Conservation (phyloP, 2,329 filamentous ascomycete genomes). For the Aurifilum marmelostoma region DNA sequence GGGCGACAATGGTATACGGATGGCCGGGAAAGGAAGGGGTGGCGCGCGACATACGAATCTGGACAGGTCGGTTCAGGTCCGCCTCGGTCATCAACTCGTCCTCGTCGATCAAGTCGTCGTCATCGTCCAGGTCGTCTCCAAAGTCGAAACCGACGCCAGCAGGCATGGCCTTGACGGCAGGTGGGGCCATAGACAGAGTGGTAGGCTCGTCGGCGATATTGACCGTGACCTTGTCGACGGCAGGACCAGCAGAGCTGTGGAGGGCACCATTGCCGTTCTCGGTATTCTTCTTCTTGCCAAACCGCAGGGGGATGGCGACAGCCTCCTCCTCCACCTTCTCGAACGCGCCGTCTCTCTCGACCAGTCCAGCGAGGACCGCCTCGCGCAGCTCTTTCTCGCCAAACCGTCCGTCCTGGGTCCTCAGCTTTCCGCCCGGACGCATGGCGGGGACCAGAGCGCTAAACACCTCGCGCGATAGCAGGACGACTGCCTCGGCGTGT, state of each 20-base stretch:
- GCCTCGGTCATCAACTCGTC: conserved; percentile 83
- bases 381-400: conserved; percentile 65
- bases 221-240: conserved; percentile 37
- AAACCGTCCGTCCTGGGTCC: conserved; percentile 69
- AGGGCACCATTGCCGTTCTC: conserved; percentile 13
- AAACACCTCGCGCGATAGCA: conserved; percentile 70
- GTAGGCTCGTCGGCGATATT: conserved; percentile 44
- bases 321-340: conserved; percentile 70
- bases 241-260: conserved; percentile 39
- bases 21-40: conserved; percentile 8
- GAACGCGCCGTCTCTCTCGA: conserved; percentile 64
- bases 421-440: conserved; percentile 68
- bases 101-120: conserved; percentile 91
- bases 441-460: conserved; percentile 70
- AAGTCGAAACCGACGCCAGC: conserved; percentile 69
- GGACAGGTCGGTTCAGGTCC: conserved; percentile 76
- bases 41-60: conserved; percentile 70
- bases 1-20: not conserved
- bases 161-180: conserved; percentile 47
- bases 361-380: conserved; percentile 80
- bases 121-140: conserved; percentile 58
- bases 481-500: conserved; percentile 61
- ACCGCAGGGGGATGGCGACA: conserved; percentile 64
- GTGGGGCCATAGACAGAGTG: conserved; percentile 39
- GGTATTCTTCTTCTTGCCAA: conserved; percentile 65